Evolutionary conservation across 805 yeast genomes (phyloP).

Genomic region (Metschnikowia santaceciliae): DNA sequence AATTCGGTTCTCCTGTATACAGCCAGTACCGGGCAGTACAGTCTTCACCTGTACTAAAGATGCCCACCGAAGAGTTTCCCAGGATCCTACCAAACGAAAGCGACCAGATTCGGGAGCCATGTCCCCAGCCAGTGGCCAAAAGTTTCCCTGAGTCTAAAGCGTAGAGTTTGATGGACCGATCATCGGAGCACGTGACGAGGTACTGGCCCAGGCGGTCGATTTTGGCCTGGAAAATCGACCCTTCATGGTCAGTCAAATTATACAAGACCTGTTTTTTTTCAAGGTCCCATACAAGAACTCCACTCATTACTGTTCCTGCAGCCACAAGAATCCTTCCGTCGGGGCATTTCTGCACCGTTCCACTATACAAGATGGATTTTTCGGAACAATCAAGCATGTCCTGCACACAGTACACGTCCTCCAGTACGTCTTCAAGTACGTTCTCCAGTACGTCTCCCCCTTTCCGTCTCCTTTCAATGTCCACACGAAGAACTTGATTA

Average conservation of each 20-base stretch:
- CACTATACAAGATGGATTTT: conserved; percentile 84
- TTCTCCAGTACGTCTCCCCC: too few relatives aligned
- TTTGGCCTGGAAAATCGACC: conserved; percentile 82
- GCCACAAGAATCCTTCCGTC: conserved; percentile 51
- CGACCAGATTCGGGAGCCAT: conserved; percentile 90
- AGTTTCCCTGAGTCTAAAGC: conserved; percentile 52
- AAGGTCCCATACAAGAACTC: conserved; percentile 76
- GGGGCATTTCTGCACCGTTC: conserved; percentile 53
- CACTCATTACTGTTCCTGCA: conserved; percentile 93
- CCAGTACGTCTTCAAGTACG: too few relatives aligned
- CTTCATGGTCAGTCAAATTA: conserved; percentile 74
- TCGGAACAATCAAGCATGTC: conserved; percentile 51
- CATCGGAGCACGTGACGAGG: conserved; percentile 87
- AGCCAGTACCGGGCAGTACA: conserved; percentile 80
- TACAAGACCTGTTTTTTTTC: conserved; percentile 41
- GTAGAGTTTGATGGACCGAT: conserved; percentile 81
- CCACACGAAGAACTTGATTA: conserved; percentile 47
- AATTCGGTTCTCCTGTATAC: conserved; percentile 25
- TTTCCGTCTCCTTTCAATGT: too few relatives aligned
- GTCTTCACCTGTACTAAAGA: conserved; percentile 81
- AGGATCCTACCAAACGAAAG: conserved; percentile 46
- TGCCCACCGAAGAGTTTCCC: conserved; percentile 22
- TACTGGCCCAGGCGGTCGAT: conserved; percentile 52
- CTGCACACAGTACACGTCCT: conserved; percentile 18
- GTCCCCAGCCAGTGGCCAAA: conserved; percentile 91